Evolutionary conservation across 2,329 filamentous ascomycete species (phyloP).

Genomic region (Didymella pomorum): DNA sequence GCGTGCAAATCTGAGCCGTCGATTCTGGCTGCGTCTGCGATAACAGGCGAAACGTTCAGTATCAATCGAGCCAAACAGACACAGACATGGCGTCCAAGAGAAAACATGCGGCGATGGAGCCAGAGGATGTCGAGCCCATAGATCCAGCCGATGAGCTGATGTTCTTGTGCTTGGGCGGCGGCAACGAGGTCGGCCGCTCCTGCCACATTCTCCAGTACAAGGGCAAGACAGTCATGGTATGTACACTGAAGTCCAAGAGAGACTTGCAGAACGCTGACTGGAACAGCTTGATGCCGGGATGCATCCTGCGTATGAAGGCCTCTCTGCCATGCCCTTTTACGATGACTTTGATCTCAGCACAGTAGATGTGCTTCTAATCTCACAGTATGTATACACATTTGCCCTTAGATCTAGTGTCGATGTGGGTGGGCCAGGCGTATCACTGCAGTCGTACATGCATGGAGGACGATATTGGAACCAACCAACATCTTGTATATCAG

Average conservation of each 20-base stretch:
- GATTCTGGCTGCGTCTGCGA: background rate
- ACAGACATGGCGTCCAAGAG: conserved; percentile 85
- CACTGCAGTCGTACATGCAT: conserved; percentile 43
- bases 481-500: conserved; percentile 48
- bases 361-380: conserved; percentile 95
- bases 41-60: background rate
- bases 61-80: background rate
- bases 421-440: conserved; percentile 38
- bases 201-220: conserved; percentile 99
- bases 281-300: conserved; percentile 91
- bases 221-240: conserved; percentile 97
- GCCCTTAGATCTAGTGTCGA: conserved; percentile 15
- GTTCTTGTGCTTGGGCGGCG: conserved; percentile 92
- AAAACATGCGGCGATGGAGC: conserved; percentile 83
- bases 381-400: conserved; percentile 79
- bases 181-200: conserved; percentile 95
- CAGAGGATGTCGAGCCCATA: conserved; percentile 80
- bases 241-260: conserved; percentile 37
- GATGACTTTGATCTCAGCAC: conserved; percentile 98
- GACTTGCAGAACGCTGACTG: conserved; percentile 30
- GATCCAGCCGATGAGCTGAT: conserved; percentile 93
- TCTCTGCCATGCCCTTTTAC: conserved; percentile 94
- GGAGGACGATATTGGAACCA: conserved; percentile 27
- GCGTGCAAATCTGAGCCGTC: background rate
- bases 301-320: conserved; percentile 94